Evolutionary conservation across 805 yeast genomes (phyloP), one percentile per base, ranked within the genome.

Genomic region (Myxozyma neglecta): DNA sequence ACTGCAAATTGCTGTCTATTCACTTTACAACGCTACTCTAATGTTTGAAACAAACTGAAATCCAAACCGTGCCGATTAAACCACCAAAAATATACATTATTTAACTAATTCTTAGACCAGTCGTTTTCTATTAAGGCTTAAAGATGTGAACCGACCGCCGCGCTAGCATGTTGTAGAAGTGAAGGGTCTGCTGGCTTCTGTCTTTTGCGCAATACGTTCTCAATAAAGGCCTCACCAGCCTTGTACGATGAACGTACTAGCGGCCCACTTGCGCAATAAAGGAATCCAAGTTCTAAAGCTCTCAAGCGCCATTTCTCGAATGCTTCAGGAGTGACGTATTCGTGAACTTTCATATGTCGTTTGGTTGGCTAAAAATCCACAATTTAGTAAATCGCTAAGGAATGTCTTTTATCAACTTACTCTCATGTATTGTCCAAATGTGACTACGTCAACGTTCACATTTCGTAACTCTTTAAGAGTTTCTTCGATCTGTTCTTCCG

Each of bases 221-320:
- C 98, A 70, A 94, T 92, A 71, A 91, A 94, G 1, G 96, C 89
- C 76, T 94, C 99, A 63, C 99, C 99, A 34, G 99, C 99, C 76
- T 94, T 94, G 77, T 94, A 94, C 1, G 96, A 89, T 1, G 97
- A 90, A 74, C 99, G 85, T 5, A 94, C 98, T 70, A 94, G 80
- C 1, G 99, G 99, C 4, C 98, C 99, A 63, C 96, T 87, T 1
- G 99, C 99, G 75, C 97, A 96, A 73, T 94, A 93, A 53, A 91
- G 78, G 81, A 94, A 94, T 0, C 99, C 99, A 83, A 93, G 77
- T 47, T 89, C 90, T 70, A 80, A 73, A 0, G 99, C 98, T 9
- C 80, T 82, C 59, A 88, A 85, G 71, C 86, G 90, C 99, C 99
- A 94, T 73, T 87, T 81, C 63, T 92, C 96, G 73, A 94, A 94